A percentile compares a stretch with the other conserved stretches of the same genome.
These are phyloP conservation scores for Boletus vinaceobasis DNA, from an alignment of 768 basidiomycete species.

Conservation along the genomic window DNA sequence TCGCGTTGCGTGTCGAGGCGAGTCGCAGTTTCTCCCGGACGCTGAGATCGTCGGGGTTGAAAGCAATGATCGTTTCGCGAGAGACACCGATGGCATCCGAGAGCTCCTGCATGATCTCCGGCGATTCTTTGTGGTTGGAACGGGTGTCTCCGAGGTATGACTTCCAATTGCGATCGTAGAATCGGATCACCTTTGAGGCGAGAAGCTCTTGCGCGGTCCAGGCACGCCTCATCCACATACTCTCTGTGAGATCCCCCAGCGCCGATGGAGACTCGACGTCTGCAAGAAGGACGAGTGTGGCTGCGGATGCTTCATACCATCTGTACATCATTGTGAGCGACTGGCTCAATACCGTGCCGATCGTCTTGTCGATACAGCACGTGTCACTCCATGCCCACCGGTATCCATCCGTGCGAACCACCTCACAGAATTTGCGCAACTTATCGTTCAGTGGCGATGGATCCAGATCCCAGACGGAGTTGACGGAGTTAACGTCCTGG, in stretches of 20 bases:
- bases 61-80: neutral
- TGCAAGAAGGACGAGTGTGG: neutral
- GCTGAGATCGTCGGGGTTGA: neutral
- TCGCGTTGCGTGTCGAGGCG: constrained; percentile 7
- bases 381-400: constrained; percentile 10
- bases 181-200: neutral
- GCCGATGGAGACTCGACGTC: neutral
- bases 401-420: constrained; percentile 1
- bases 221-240: neutral
- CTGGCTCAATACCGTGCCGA: neutral
- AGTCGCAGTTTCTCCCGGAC: constrained; percentile 5
- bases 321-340: neutral
- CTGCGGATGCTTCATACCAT: neutral
- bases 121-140: neutral
- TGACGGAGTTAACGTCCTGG: neutral
- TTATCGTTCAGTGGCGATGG: neutral
- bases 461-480: neutral
- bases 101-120: neutral
- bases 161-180: neutral
- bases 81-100: neutral
- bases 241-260: neutral
- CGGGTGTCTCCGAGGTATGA: neutral
- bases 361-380: neutral
- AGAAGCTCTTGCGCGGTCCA: neutral
- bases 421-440: neutral